Base-by-base conservation (phyloP, 2,329 filamentous ascomycete genomes). In the Apiospora aurea region DNA sequence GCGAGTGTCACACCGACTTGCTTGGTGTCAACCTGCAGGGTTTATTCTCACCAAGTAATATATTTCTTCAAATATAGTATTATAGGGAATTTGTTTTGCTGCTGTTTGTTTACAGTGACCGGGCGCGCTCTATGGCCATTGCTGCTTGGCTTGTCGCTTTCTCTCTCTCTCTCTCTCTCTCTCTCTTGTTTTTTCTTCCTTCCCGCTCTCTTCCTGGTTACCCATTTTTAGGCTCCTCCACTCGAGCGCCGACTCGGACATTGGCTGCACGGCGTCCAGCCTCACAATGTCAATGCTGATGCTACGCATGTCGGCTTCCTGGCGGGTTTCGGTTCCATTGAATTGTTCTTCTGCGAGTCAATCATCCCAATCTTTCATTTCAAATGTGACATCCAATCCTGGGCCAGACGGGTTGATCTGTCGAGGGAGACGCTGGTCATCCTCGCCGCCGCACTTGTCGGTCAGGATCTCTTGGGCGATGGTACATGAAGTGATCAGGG, bases 401-500 rank as follows among this genome's bases (percentile, higher is more conserved):
- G 38, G 57, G 57, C 57, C 57, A 61, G 53, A n/a, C 53, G 34
- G 57, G 29, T 41, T 41, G 34, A 34, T 61, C 29, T 61, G 29
- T 61, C 29, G 53, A 26, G 53, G 26, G 16, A 61, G 53, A 61
- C 53, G 53, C 53, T 61, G 53, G 53, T 21, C 53, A 61, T 61
- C 16, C 53, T 61, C 53, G 53, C 16, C 53, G 29, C 34, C 29
- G 29, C 29, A 61, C 53, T 61, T 61, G 57, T 64, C 57, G 57
- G 57, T 64, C 57, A 64, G 57, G 34, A 64, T 64, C 57, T 64
- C 57, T 64, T 64, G 57, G 57, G n/a, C 57, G 29, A 64, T 41
- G 57, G 34, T 64, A 64, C 57, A n/a, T 64, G 57, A 64, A 64
- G 57, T 64, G 41, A 76, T 75, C 71, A 76, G 75, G 75, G 75